Evolutionary conservation across 202 grass and related monocot species (phyloP), one percentile per base, ranked within the genome.

Genomic region (Digitaria exilis): DNA sequence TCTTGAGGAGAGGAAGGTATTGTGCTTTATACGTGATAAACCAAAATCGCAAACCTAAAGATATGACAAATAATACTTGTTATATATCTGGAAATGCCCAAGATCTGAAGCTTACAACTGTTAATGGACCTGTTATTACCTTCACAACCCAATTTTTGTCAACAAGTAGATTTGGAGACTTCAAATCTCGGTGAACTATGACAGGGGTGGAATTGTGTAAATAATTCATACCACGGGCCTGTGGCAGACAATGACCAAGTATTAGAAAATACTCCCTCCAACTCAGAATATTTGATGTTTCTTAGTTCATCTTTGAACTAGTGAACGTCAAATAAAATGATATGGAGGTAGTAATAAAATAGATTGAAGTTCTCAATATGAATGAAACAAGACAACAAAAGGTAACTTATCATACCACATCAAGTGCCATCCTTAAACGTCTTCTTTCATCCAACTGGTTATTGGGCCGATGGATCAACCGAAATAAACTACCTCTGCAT

Each of bases 161-260:
- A 79, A 98, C 96, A 76, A 98, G 93, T 87, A 98, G 85, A 46
- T 98, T 98, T 72, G 96, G 93, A 79, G 96, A 98, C 77, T 98
- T 98, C 52, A 98, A 85, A 90, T 99, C 96, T 63, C 93, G 87
- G 74, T 99, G 96, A 65, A 99, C 96, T 82, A 99, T 84, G 55
- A 99, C 71, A 76, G 93, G 96, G 26, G 88, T 94, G 75, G 86
- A 96, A 80, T 91, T 99, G 64, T 99, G 96, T 79, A 99, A 96
- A 86, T 99, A 96, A 94, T 99, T 99, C 96, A 99, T 99, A 84
- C 96, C 96, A 78, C 96, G 89, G 55, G 93, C 96, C 96, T 99
- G 59, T 30, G 60, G 62, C 17, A 86, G 77, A 87, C 73, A 82
- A 87, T 25, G 76, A 57, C 30, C 56, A 83, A 80, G 60, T 80